phyloP scores from a whole-genome alignment of 352 stramenopile species.

The Blastocystis sp. region DNA sequence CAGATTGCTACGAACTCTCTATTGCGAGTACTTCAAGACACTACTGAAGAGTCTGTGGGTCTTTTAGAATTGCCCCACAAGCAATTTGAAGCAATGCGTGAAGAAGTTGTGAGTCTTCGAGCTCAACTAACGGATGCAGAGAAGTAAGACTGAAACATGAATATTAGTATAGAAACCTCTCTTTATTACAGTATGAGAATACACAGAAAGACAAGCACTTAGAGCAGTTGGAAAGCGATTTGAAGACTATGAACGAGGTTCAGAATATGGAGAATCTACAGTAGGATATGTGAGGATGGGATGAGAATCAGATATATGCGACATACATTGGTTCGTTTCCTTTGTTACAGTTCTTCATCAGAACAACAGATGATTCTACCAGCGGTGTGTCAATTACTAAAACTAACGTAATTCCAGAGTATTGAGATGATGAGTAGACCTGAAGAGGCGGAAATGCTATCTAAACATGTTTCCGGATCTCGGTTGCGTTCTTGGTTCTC shows the following conservation, averaged over 20 bases:
- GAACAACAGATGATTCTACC: constrained; percentile 54
- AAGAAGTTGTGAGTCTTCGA: constrained; percentile 34
- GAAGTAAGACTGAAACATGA: not conserved
- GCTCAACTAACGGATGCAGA: not conserved
- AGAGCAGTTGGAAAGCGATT: constrained; percentile 48
- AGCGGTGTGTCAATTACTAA: constrained; percentile 5
- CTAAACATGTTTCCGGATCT: not conserved
- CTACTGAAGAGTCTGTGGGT: not conserved
- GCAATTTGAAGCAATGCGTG: not conserved
- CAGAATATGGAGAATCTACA: constrained; percentile 50
- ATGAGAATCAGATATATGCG: not conserved
- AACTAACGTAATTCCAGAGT: not conserved
- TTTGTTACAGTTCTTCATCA: constrained; percentile 25
- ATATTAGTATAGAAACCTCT: not conserved
- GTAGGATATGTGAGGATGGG: not conserved
- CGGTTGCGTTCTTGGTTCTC: constrained; percentile 14
- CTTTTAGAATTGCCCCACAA: not conserved
- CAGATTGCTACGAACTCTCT: not conserved
- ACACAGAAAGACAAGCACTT: constrained; percentile 21
- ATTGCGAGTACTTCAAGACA: not conserved
- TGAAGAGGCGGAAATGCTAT: constrained; percentile 25
- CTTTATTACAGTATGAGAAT: constrained; percentile 42
- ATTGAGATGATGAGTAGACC: not conserved
- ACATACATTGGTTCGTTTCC: constrained; percentile 37
- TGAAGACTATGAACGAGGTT: constrained; percentile 14